phyloP scores from a whole-genome alignment of 23 red algal species.

The Gracilaria gracilis region DNA sequence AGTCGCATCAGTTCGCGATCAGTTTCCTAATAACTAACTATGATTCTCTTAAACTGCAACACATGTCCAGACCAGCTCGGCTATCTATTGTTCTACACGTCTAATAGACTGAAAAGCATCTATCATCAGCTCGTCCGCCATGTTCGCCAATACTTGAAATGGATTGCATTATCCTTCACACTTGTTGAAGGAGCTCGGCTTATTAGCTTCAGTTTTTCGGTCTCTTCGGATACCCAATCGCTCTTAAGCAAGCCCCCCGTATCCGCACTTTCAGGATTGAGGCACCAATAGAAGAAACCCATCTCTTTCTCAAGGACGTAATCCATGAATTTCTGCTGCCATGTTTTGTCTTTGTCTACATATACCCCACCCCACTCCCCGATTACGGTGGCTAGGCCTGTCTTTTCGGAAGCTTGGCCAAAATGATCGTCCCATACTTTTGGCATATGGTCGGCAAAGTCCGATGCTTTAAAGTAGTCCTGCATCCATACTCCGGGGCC shows the following conservation, averaged over 20 bases:
- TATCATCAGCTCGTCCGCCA: conserved; percentile 19
- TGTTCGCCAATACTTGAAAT: conserved; percentile 61
- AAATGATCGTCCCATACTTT: conserved; percentile 80
- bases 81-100: background rate
- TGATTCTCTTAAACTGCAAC: background rate
- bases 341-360: conserved; percentile 44
- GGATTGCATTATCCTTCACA: conserved; percentile 34
- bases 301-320: conserved; percentile 57
- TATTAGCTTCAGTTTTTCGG: conserved; percentile 26
- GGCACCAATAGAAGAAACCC: conserved; percentile 70
- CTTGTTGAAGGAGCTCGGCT: conserved; percentile 47
- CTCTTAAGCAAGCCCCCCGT: conserved; percentile 61
- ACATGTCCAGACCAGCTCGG: background rate
- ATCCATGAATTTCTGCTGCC: conserved; percentile 42
- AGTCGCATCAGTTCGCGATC: background rate
- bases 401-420: conserved; percentile 31
- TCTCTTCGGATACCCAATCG: conserved; percentile 65
- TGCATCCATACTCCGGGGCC: conserved; percentile 57
- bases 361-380: conserved; percentile 74
- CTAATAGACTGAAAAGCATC: background rate
- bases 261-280: conserved; percentile 72
- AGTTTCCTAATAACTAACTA: conserved; percentile 17
- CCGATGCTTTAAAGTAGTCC: conserved; percentile 45
- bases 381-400: conserved; percentile 53
- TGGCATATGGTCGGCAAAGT: conserved; percentile 66